Percentiles rank a stretch among this genome's conserved stretches.
Conservation (phyloP, 2,329 filamentous ascomycete species). For the Xylariaceae sp. region DNA sequence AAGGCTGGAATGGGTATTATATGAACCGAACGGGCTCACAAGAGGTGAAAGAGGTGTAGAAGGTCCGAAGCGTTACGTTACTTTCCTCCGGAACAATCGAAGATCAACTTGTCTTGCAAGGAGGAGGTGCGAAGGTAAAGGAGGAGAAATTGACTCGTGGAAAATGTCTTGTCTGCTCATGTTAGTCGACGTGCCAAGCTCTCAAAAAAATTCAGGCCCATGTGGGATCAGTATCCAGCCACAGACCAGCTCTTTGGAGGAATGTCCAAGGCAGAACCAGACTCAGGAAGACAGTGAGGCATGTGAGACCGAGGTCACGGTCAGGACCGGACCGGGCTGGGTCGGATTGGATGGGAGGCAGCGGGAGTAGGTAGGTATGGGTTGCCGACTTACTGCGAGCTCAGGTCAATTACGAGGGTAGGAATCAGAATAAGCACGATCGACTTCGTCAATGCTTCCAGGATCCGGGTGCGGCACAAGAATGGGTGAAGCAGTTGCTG, state of each 20-base stretch:
- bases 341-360: background rate
- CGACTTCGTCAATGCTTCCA: constrained; percentile 23
- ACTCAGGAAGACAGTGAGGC: background rate
- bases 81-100: constrained; percentile 22
- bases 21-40: background rate
- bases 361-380: background rate
- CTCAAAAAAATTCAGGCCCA: background rate
- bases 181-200: constrained; percentile 6
- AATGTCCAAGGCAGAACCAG: background rate
- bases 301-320: constrained; percentile 2
- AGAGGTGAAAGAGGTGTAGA: background rate
- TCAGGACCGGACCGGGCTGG: constrained; percentile 4
- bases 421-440: constrained; percentile 11
- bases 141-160: constrained; percentile 3
- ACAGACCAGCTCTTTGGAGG: background rate
- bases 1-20: constrained; percentile 4
- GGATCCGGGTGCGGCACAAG: constrained; percentile 16
- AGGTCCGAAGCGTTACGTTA: constrained; percentile 19
- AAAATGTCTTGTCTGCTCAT: constrained; percentile 4
- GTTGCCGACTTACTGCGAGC: constrained; percentile 3
- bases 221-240: background rate
- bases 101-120: constrained; percentile 18
- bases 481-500: constrained; percentile 18
- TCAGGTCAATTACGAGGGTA: too few species aligned
- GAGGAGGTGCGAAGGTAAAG: constrained; percentile 10